Percentiles rank a stretch among this genome's conserved stretches.
Conservation (phyloP, 2,329 filamentous ascomycete species). For the Calonectria ilicicola region DNA sequence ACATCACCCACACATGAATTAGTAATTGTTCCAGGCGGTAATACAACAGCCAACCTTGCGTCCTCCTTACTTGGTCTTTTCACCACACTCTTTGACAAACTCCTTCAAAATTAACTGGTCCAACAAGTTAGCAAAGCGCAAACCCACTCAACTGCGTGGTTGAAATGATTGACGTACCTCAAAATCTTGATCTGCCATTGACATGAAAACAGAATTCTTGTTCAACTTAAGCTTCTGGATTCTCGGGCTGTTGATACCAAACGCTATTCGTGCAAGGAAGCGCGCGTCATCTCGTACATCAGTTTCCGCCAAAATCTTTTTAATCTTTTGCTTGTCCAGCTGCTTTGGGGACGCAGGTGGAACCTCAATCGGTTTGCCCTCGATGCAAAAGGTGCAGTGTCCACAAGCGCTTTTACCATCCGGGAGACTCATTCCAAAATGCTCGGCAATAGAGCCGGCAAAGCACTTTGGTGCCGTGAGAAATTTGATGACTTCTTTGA, state of each 20-base stretch:
- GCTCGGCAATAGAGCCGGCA: conserved; percentile 61
- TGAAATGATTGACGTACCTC: conserved; percentile 46
- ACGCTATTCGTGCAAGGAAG: conserved; percentile 70
- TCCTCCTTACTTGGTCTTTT: not conserved
- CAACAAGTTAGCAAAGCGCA: not conserved
- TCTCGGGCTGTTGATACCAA: conserved; percentile 71
- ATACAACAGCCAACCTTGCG: not conserved
- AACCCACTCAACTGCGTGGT: not conserved
- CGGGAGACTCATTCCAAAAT: conserved; percentile 68
- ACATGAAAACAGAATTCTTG: conserved; percentile 60
- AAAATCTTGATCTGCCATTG: conserved; percentile 67
- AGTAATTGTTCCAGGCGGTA: not conserved
- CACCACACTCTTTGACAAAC: not conserved
- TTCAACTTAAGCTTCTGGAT: conserved; percentile 61
- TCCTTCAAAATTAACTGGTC: not conserved
- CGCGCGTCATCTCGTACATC: conserved; percentile 67
- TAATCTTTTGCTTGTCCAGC: conserved; percentile 55
- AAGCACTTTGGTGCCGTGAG: conserved; percentile 66
- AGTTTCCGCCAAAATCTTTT: conserved; percentile 56
- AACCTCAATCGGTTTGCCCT: conserved; percentile 50
- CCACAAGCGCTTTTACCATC: conserved; percentile 60
- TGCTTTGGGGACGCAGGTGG: conserved; percentile 51
- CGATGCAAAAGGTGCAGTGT: conserved; percentile 61
- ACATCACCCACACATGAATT: not conserved
- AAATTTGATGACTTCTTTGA: conserved; percentile 63